Percentiles rank a stretch among this genome's conserved stretches.
Evolutionary conservation across 1,284 basidiomycete genomes (phyloP).

Genomic region (Porogramme epimiltina): DNA sequence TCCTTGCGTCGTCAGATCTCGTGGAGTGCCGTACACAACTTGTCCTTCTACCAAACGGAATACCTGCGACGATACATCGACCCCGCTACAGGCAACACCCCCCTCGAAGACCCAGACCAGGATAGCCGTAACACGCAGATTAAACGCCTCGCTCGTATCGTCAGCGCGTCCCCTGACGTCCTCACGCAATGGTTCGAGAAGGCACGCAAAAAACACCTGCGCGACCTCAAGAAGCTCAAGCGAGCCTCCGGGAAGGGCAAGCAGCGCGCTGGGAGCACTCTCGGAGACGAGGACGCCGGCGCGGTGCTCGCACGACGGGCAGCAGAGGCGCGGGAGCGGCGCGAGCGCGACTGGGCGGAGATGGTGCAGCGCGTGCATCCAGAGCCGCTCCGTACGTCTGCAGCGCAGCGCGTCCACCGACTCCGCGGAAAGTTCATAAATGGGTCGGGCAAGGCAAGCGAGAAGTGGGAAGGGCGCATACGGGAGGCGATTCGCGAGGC

Average conservation of each 20-base stretch:
- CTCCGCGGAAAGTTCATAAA: conserved; percentile 59
- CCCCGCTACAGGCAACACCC: conserved; percentile 43
- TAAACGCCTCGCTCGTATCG: conserved; percentile 50
- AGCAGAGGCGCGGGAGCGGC: conserved; percentile 53
- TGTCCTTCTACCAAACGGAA: conserved; percentile 69
- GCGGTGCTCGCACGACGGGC: conserved; percentile 56
- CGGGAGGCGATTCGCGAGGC: conserved; percentile 56
- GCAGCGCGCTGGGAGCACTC: conserved; percentile 48
- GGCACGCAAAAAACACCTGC: conserved; percentile 40
- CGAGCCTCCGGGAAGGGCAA: conserved; percentile 37
- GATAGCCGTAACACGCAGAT: conserved; percentile 35
- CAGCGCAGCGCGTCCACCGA: conserved; percentile 51
- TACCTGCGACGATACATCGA: conserved; percentile 59
- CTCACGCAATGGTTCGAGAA: conserved; percentile 49
- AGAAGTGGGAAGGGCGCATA: conserved; percentile 67
- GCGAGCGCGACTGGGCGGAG: conserved; percentile 65
- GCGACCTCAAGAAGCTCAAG: conserved; percentile 46
- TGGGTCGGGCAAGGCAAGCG: conserved; percentile 46
- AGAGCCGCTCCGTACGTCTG: conserved; percentile 46
- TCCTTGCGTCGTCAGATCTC: conserved; percentile 54
- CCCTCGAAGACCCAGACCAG: conserved; percentile 49
- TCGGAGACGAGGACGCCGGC: conserved; percentile 38
- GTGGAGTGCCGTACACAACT: conserved; percentile 59
- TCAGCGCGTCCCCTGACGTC: conserved; percentile 55
- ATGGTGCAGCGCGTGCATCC: conserved; percentile 58